Evolutionary conservation across 2,329 filamentous ascomycete genomes (phyloP), one percentile per base, ranked within the genome.

Genomic region (Colletotrichum plurivorum): DNA sequence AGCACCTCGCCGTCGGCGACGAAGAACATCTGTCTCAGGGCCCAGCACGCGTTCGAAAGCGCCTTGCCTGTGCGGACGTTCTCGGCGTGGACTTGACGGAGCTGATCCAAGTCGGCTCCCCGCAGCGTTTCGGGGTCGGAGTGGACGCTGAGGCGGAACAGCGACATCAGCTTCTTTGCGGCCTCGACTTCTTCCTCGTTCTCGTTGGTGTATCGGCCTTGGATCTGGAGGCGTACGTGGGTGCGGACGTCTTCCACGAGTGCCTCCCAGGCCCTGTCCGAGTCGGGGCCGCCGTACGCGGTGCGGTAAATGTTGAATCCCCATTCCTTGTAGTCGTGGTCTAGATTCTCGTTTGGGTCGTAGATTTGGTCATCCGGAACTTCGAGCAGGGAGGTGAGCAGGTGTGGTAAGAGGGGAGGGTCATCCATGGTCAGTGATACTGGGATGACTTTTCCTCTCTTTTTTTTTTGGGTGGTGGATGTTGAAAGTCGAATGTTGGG

Each of bases 241-340:
- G 12, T 31, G 31, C 12, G n/a, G 22, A 31, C 39, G 5, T 45
- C 36, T 25, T 54, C 10, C 8, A 46, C 36, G 20, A 62, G 59
- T 15, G 48, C 10, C 31, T 54, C 18, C 59, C 22, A 62, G 0
- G 48, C 48, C 12, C n/a, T 52, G 31, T 62, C 48, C 5, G 13
- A 46, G 48, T 62, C 16, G 39, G 48, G 49, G 31, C 39, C 6
- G 5, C 56, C 18, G 31, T 53, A 45, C 4, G 58, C 49, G 12
- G 48, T 61, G 58, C 58, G 58, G 48, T 61, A 53, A 27, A 61
- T 53, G 13, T 27, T 53, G 36, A 61, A 20, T 27, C 48, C 48
- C 58, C 48, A 53, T 36, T 52, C 16, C 22, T 53, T 31, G 36
- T 61, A 53, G 45, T 20, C 10, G 31, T 41, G 45, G 45, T 51